Base-by-base conservation (phyloP, 805 yeast species). In the Yamadazyma philogaea region DNA sequence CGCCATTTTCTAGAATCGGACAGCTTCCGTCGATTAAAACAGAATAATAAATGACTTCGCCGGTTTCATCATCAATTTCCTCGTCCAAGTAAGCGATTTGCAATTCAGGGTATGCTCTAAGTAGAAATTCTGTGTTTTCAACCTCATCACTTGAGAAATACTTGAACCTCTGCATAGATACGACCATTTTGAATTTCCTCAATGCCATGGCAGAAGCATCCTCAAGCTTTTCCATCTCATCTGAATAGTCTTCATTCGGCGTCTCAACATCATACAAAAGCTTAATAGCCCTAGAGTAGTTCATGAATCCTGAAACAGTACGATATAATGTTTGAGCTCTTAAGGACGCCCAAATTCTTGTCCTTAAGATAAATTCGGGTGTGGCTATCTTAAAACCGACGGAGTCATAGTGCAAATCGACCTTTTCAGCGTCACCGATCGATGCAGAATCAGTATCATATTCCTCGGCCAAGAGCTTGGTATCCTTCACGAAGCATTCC, bases 221-320 rank as follows among this genome's bases (percentile, higher is more conserved):
- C 44, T 75, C 77, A 18, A 74, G 40, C 42, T 66, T 68, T 14
- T 52, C 56, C 16, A 53, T 53, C 31, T 72, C 78, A 7, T 52
- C 53, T 3, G 57, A 60, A 27, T 55, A 53, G 1, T 52, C 52
- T 6, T 49, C 50, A 10, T 36, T 82, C 64, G 87, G 96, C 34
- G 95, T 95, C 67, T 93, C 98, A 56, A 93, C 95, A 70, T 74
- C 75, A 55, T 88, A 89, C 46, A 91, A 74, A 57, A 91, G 72
- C 67, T 90, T 93, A 59, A 91, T 88, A 22, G 99, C 98, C 66
- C 96, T 84, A 22, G 96, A 85, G 64, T 91, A 91, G 72, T 91
- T 93, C 99, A 91, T 91, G 74, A 91, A 93, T 59, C 99, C 99
- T 43, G 96, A 87, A 40, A 91, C 91, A 37, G 99, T 93, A 68